A percentile compares a stretch with the other conserved stretches of the same genome.
Evolutionary conservation across 768 basidiomycete genomes (phyloP).

Genomic region (Amanita subjunquillea): DNA sequence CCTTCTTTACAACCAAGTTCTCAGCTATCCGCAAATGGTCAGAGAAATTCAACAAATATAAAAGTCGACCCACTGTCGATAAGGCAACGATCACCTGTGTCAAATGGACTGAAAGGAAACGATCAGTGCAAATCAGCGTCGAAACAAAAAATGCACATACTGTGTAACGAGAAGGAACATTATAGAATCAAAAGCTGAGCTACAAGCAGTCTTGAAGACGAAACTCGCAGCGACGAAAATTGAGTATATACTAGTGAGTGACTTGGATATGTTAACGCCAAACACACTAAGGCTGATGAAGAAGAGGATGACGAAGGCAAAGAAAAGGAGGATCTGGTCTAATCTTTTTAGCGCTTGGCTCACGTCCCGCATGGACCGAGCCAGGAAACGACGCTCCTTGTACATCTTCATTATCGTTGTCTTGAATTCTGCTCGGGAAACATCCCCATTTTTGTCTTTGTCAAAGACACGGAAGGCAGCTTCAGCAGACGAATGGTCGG

Average conservation of each 20-base stretch:
- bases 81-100: conserved; percentile 76
- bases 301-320: conserved; percentile 56
- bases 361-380: conserved; percentile 70
- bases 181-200: conserved; percentile 66
- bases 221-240: conserved; percentile 68
- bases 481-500: conserved; percentile 42
- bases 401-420: conserved; percentile 57
- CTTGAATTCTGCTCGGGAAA: conserved; percentile 70
- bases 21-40: conserved; percentile 30
- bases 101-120: conserved; percentile 46
- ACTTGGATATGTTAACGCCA: conserved; percentile 52
- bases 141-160: conserved; percentile 29
- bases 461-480: conserved; percentile 71
- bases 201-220: conserved; percentile 68
- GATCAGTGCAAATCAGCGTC: not conserved
- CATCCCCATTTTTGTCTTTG: conserved; percentile 67
- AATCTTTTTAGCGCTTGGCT: conserved; percentile 56
- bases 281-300: conserved; percentile 70
- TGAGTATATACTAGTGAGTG: conserved; percentile 64
- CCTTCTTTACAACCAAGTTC: conserved; percentile 67
- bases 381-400: conserved; percentile 69
- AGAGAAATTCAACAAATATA: not conserved
- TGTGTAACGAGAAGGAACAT: conserved; percentile 80
- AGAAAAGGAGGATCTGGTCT: conserved; percentile 49
- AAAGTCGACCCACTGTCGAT: conserved; percentile 37